These are phyloP conservation scores for Lycium barbarum DNA, from an alignment of 257 asterid species.

Conservation along the genomic window DNA sequence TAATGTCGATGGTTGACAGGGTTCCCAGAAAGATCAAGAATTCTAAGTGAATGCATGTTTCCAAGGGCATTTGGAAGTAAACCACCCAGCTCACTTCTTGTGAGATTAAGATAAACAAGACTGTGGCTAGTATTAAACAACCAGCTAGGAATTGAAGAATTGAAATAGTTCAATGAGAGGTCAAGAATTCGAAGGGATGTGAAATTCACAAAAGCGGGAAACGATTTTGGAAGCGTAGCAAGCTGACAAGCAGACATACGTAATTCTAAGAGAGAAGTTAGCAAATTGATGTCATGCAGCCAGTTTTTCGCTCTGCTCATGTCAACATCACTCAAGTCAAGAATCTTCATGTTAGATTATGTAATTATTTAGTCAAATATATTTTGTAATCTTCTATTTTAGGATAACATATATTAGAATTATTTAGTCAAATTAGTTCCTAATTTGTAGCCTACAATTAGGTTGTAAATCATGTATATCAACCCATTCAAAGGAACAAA, in stretches of 20 bases:
- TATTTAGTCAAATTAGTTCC: too few relatives aligned
- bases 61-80: constrained; percentile 18
- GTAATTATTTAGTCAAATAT: too few relatives aligned
- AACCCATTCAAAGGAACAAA: too few relatives aligned
- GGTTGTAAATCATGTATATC: too few relatives aligned
- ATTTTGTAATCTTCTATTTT: too few relatives aligned
- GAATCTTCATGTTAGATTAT: too few relatives aligned
- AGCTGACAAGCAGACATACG: constrained; percentile 18
- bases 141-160: constrained; percentile 16
- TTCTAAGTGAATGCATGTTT: neutral
- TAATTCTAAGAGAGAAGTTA: neutral
- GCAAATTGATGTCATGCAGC: constrained; percentile 15
- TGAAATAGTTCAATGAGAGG: constrained; percentile 1
- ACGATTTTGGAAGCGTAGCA: neutral
- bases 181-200: constrained; percentile 26
- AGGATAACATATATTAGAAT: too few relatives aligned
- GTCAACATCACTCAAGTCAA: constrained; percentile 19
- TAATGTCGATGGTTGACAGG: too few relatives aligned
- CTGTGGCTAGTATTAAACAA: constrained; percentile 21
- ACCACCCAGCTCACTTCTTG: neutral
- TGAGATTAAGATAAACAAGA: constrained; percentile 27
- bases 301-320: neutral
- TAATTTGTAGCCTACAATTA: too few relatives aligned
- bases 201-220: constrained; percentile 1
- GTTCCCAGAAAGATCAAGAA: constrained; percentile 22